Evolutionary conservation across 129 eudicot species (phyloP), one percentile per base, ranked within the genome.

Genomic region (Mikania micrantha): DNA sequence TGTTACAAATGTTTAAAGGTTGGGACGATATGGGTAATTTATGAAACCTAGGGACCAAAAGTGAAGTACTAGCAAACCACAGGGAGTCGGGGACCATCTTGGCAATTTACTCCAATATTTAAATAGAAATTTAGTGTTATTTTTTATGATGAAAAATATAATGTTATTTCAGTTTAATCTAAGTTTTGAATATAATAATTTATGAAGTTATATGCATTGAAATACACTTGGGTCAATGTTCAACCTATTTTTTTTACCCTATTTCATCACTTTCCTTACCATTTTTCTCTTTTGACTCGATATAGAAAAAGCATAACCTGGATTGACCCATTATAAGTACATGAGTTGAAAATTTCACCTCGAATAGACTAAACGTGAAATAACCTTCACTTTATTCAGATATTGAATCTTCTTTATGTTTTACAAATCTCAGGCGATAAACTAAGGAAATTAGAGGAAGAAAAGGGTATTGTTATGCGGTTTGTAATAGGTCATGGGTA

Each of bases 401-500:
- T 20, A 15, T 21, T 49, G 40, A 66, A 39, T 42, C 44, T 10
- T 58, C 50, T 47, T 29, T 61, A 25, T 67, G 67, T 67, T 39
- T 41, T 44, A 11, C 50, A 34, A 67, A 52, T 47, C 73, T 40
- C 78, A 92, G 98, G 98, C 67, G 96, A 84, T 21, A 88, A 92
- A 38, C 63, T 82, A 62, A 82, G 80, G 82, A 88, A 88, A 72
- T 83, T 92, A n/a, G 96, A 92, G 82, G 95, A 85, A 77, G 98
- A 92, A 74, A 92, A 92, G 82, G 98, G 98, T 74, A 92, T 92
- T 35, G 69, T 92, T 5, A 81, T 92, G 78, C 86, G 98, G 21
- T 92, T 92, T 48, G 96, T 92, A 27, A 92, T 92, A 49, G 98
- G 98, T 63, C 98, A 92, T 83, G 90, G 98, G 98, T 92, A 50